Conservation (phyloP, 2,329 filamentous ascomycete species). For the Colletotrichum cordylinicola region DNA sequence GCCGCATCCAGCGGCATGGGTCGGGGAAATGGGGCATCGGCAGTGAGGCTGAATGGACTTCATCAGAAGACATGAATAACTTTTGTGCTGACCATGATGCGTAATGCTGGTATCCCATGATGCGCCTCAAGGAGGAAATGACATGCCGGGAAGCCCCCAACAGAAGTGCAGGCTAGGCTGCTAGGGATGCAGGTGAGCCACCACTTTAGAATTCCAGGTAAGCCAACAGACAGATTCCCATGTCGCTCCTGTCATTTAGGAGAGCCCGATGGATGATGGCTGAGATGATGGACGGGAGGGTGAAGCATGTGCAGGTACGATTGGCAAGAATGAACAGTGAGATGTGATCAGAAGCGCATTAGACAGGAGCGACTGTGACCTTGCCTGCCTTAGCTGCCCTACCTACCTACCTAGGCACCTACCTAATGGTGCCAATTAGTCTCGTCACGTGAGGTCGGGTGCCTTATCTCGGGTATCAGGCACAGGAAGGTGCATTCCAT, state of each 20-base stretch:
- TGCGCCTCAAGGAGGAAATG: background rate
- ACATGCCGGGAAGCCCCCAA: background rate
- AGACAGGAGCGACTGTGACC: background rate
- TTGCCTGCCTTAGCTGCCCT: background rate
- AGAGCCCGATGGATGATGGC: background rate
- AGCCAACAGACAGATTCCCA: background rate
- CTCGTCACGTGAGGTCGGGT: background rate
- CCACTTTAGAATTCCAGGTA: background rate
- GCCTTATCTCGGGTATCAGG: background rate
- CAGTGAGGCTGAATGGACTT: background rate
- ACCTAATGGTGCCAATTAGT: background rate
- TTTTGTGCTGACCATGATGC: background rate
- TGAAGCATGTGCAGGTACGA: slow-evolving; percentile 11
- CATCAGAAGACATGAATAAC: background rate
- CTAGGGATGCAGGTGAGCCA: slow-evolving; percentile 1
- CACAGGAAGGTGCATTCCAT: background rate
- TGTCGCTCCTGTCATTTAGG: slow-evolving; percentile 6
- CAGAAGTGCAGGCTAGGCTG: background rate
- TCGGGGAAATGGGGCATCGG: background rate
- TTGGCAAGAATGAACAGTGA: background rate
- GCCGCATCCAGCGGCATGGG: background rate
- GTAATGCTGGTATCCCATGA: background rate
- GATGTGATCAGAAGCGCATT: background rate
- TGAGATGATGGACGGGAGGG: background rate
- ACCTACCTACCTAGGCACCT: background rate